Conservation (phyloP, 169 alveolate genomes). For the Plasmodium knowlesi region DNA sequence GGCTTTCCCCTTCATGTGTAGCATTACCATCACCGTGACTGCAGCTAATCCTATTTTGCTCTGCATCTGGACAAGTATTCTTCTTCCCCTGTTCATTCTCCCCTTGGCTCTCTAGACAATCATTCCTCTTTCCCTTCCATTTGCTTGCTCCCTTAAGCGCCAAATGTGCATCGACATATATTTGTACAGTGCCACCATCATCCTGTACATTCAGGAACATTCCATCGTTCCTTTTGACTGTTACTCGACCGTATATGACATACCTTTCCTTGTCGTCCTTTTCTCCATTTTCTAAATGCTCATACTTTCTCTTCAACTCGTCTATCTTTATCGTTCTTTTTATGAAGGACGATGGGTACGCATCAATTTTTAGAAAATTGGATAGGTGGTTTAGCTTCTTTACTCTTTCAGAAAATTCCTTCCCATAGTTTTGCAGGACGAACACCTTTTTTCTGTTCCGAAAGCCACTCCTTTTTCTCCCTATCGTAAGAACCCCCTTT, state of each 20-base stretch:
- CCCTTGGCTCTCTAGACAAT: neutral
- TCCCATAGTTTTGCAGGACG: conserved; percentile 38
- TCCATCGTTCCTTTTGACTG: conserved; percentile 76
- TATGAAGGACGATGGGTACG: conserved; percentile 59
- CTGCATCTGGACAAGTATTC: neutral
- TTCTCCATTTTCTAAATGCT: conserved; percentile 55
- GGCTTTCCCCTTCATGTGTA: neutral
- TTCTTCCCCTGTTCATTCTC: neutral
- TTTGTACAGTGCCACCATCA: conserved; percentile 52
- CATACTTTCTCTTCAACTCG: conserved; percentile 51
- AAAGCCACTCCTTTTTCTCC: neutral
- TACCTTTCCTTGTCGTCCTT: neutral
- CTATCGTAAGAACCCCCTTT: neutral
- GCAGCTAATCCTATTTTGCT: neutral
- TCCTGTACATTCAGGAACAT: conserved; percentile 74
- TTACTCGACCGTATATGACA: conserved; percentile 73
- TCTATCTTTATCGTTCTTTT: conserved; percentile 47
- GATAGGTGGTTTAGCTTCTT: conserved; percentile 50
- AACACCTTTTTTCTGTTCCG: conserved; percentile 4
- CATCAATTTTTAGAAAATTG: conserved; percentile 40
- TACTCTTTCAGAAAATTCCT: conserved; percentile 64
- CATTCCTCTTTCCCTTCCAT: neutral
- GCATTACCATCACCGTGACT: neutral
- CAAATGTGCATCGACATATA: conserved; percentile 43
- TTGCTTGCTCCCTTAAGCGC: neutral